Evolutionary conservation across 176 grass and related monocot genomes (phyloP), one percentile per base, ranked within the genome.

Genomic region (Aechmea fasciata): DNA sequence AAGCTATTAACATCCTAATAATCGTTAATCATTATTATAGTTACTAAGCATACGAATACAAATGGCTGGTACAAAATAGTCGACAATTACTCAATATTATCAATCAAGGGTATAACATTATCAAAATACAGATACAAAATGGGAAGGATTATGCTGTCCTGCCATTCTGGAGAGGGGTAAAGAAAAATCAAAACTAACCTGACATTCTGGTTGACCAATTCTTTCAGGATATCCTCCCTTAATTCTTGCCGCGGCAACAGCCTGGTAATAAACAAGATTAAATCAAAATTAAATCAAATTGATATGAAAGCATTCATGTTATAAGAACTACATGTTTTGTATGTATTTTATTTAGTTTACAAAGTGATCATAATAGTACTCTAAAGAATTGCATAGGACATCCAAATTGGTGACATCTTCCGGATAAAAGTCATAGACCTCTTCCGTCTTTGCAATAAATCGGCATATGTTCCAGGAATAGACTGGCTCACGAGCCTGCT

Each of bases 141-240:
- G 4, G 64, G 63, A 77, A 50, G 49, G 33, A 57, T 73, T 48
- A 24, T 75, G 64, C 9, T 41, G 33, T 24, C 15, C 13, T n/a
- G 19, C 47, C 49, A 2, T 73, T 17, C 17, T 9, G 63, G 19
- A 63, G n/a, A 73, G 17, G 20, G 5, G 55, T 61, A 18, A 61
- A 20, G 55, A 61, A n/a, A 9, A 17, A 48, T 14, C 50, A 69
- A 77, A 71, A 59, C 75, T 88, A 73, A 93, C 90, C 84, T 89
- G 86, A 66, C 90, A 93, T 85, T 93, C 90, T 59, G 83, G 80
- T 85, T 93, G 90, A 25, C 90, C 90, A 73, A 41, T 69, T 70
- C 86, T 88, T 81, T 93, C 84, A 57, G 90, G 90, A 75, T 86
- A 93, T 75, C 84, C 90, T 73, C 90, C 90, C 73, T 88, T 93